These are phyloP conservation scores for Penicillium thymicola DNA, from an alignment of 2,329 filamentous ascomycete genomes.

Conservation along the genomic window DNA sequence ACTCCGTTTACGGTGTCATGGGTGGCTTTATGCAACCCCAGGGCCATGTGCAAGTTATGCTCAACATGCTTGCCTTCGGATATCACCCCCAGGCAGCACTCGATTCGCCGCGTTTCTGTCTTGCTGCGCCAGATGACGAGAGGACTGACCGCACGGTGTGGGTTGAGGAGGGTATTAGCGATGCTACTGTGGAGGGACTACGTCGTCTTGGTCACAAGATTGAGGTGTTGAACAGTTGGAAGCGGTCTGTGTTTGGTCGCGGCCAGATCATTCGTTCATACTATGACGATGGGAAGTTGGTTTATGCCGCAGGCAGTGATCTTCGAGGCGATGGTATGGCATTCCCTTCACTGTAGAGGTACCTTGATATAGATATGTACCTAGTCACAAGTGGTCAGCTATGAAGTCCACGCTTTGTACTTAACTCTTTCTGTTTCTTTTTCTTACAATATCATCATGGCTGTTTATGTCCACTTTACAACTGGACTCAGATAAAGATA, in stretches of 20 bases:
- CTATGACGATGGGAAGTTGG: constrained; percentile 67
- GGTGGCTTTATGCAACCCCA: constrained; percentile 98
- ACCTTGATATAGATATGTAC: neutral
- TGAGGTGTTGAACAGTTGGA: constrained; percentile 20
- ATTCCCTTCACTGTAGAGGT: constrained; percentile 43
- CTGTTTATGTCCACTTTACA: neutral
- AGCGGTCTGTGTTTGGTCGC: constrained; percentile 22
- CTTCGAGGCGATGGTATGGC: constrained; percentile 76
- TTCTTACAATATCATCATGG: neutral
- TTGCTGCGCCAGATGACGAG: constrained; percentile 65
- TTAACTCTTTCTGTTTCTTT: neutral
- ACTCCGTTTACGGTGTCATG: constrained; percentile 93
- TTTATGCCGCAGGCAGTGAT: constrained; percentile 91
- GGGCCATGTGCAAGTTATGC: constrained; percentile 86
- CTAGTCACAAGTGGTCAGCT: neutral
- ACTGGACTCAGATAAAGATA: neutral
- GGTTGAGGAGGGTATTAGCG: constrained; percentile 23
- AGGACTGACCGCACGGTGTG: constrained; percentile 28
- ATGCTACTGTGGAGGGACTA: constrained; percentile 19
- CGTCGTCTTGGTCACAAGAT: constrained; percentile 22
- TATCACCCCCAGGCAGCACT: constrained; percentile 82
- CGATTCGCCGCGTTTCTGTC: constrained; percentile 87
- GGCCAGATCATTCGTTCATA: constrained; percentile 46
- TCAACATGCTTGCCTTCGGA: constrained; percentile 82
- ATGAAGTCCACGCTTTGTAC: no score